Base-by-base conservation (phyloP, 176 grass and related monocot genomes). In the Phyllostachys edulis region DNA sequence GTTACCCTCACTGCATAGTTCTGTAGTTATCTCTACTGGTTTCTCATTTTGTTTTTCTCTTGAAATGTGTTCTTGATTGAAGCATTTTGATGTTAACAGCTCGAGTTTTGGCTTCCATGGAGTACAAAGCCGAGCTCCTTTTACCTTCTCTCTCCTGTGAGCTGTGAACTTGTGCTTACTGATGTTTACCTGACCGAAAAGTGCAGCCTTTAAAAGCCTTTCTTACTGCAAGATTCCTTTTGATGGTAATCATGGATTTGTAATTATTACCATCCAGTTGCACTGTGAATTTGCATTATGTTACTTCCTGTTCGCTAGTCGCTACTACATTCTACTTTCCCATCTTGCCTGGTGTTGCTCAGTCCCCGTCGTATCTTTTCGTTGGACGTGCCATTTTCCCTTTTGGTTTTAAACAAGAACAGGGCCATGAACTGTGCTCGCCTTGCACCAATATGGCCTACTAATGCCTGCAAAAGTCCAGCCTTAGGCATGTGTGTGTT, bases 171-270 rank as follows among this genome's bases (percentile, higher is more conserved):
- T 72, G 76, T 59, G 84, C 75, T 77, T 67, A 55, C 47, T 63
- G n/a, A 39, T 51, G 14, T 67, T 75, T 80, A 71, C 52, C 42
- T 62, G 63, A 42, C 63, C 13, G 21, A 42, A 83, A 83, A 62
- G 67, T 49, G 32, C 88, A 79, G 67, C 79, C 61, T 75, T 90
- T 61, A 37, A 87, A 86, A 79, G 80, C 45, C 62, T 68, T 86
- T 52, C n/a, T 46, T 42, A 12, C 80, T 27, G 84, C 36, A 87
- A 90, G 84, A 90, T 87, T 90, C 84, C 88, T 90, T 90, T 79
- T 78, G 74, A 83, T 73, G 79, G 18, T 60, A 78, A 90, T 87
- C 80, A 87, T 90, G 51, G 57, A 29, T 77, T 57, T 65, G 78
- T 66, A 50, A 82, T 82, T 67, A 71, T 75, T 54, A 72, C 77